These are phyloP conservation scores for Amorphotheca resinae DNA, from an alignment of 495 filamentous ascomycete genomes.

Conservation along the genomic window DNA sequence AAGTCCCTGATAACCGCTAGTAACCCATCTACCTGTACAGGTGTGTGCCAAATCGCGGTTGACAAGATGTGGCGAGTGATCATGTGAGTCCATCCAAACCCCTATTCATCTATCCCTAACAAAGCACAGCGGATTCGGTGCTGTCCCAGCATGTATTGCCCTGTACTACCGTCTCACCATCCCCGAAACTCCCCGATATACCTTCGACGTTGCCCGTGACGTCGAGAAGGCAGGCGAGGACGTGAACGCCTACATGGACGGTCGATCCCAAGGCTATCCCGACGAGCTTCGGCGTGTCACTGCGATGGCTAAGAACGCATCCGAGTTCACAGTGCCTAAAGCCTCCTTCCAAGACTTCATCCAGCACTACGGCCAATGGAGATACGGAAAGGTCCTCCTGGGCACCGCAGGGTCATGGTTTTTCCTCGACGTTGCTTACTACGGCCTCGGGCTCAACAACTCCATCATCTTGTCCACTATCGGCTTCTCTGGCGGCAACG, in stretches of 20 bases:
- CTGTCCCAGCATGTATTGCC: conserved; percentile 60
- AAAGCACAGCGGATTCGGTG: conserved; percentile 70
- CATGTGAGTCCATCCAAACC: no score
- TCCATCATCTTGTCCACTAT: conserved; percentile 53
- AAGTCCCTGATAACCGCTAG: conserved; percentile 42
- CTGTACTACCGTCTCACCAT: conserved; percentile 77
- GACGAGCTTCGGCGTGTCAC: conserved; percentile 47
- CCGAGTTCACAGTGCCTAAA: conserved; percentile 41
- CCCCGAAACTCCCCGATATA: conserved; percentile 65
- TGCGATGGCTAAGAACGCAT: conserved; percentile 30
- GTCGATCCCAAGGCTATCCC: conserved; percentile 42
- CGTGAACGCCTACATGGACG: conserved; percentile 48
- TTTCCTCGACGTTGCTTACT: conserved; percentile 46
- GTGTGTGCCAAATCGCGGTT: conserved; percentile 53
- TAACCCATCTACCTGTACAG: conserved; percentile 39
- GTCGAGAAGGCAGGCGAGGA: conserved; percentile 51
- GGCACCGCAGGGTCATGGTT: conserved; percentile 75
- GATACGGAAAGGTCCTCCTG: conserved; percentile 55
- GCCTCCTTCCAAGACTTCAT: conserved; percentile 54
- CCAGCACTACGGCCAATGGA: conserved; percentile 49
- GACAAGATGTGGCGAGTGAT: conserved; percentile 79
- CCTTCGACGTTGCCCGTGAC: conserved; percentile 48
- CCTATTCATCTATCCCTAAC: no score
- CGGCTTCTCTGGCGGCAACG: conserved; percentile 47
- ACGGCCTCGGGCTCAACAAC: conserved; percentile 45